A percentile compares a stretch with the other conserved stretches of the same genome.
Conservation (phyloP, 73 alveolate species). For the Paramecium octaurelia region DNA sequence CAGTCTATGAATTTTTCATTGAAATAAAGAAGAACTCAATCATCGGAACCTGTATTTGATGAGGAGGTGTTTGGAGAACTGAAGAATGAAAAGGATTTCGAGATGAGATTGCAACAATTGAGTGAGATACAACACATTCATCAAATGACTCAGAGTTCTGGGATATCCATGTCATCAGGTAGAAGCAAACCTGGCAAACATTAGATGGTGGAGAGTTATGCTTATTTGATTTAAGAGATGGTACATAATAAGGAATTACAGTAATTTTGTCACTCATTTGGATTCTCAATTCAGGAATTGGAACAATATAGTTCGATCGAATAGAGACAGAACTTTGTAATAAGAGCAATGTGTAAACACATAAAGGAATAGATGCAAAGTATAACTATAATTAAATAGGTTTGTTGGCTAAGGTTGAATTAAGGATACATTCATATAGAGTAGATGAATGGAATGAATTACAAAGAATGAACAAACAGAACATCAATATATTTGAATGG, state of each 20-base stretch:
- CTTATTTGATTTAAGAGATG: not conserved
- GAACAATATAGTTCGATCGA: not conserved
- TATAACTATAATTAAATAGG: not conserved
- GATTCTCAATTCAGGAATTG: constrained; percentile 10
- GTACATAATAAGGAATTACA: not conserved
- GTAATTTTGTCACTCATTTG: not conserved
- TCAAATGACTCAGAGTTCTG: not conserved
- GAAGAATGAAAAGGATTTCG: not conserved
- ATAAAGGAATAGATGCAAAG: constrained; percentile 4
- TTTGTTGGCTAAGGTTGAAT: not conserved
- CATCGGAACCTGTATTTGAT: not conserved
- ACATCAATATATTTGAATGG: constrained; percentile 27
- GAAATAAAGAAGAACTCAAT: not conserved
- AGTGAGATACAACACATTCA: not conserved
- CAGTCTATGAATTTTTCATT: not conserved
- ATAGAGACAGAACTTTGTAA: constrained; percentile 7
- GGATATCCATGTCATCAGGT: not conserved
- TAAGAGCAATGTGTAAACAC: not conserved
- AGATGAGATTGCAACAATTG: not conserved
- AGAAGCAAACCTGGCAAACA: not conserved
- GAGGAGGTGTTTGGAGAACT: not conserved
- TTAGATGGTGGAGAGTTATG: not conserved
- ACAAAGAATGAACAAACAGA: not conserved
- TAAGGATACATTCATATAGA: not conserved
- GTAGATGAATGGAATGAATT: constrained; percentile 35